Conservation (phyloP, 768 basidiomycete genomes). For the Dioszegia aurantiaca region DNA sequence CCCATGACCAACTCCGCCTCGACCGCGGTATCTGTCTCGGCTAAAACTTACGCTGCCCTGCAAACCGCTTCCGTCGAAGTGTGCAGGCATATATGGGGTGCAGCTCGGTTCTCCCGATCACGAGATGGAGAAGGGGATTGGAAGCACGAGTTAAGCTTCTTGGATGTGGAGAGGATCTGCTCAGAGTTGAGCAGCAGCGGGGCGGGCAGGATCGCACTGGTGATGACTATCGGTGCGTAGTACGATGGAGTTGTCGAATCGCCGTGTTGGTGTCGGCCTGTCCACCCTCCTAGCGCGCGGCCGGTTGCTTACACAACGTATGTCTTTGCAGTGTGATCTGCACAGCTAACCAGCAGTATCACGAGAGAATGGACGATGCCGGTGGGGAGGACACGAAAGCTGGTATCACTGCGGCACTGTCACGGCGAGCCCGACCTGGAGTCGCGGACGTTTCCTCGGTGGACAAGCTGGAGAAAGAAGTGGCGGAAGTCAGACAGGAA, state of each 20-base stretch:
- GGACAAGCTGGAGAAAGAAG: background rate
- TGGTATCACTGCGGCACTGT: background rate
- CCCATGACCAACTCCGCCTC: background rate
- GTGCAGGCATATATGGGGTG: conserved; percentile 10
- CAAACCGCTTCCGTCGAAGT: conserved; percentile 12
- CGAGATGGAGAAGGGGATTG: conserved; percentile 8
- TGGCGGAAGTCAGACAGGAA: background rate
- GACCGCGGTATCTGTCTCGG: background rate
- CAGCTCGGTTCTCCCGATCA: background rate
- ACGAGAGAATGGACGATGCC: conserved; percentile 3
- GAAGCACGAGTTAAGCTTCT: conserved; percentile 11
- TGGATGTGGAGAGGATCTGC: conserved; percentile 17
- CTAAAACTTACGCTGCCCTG: background rate
- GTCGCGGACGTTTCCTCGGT: background rate
- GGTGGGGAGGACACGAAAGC: conserved; percentile 4
- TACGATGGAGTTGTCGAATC: no score
- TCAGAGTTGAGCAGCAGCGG: background rate
- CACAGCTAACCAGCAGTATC: conserved; percentile 1
- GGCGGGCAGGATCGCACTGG: background rate
- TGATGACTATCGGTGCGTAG: no score
- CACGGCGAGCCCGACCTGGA: background rate
- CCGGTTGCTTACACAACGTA: background rate
- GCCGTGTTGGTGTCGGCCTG: background rate
- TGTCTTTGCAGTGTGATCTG: conserved; percentile 1
- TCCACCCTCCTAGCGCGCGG: background rate